Evolutionary conservation across 331 rosid species (phyloP).

Genomic region (Malus hybrid): DNA sequence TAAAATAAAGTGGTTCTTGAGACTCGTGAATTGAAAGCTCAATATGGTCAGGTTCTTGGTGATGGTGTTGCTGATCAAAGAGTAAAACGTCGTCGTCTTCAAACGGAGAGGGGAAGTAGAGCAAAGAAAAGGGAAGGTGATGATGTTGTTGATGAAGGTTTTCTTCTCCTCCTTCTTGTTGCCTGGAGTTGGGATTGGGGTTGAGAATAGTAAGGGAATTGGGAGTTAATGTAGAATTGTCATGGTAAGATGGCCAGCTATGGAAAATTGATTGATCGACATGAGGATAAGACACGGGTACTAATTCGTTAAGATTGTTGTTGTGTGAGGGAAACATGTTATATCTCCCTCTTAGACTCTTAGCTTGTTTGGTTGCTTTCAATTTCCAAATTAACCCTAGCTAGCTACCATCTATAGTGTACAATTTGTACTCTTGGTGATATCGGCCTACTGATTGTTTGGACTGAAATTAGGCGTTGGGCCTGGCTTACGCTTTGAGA

Average conservation of each 20-base stretch:
- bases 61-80: slow-evolving; percentile 15
- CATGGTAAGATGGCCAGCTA: slow-evolving; percentile 24
- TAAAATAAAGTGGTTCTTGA: neutral
- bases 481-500: neutral
- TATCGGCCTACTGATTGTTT: neutral
- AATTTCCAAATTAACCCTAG: neutral
- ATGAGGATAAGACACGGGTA: slow-evolving; percentile 26
- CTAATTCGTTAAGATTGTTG: neutral
- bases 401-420: neutral
- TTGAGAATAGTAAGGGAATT: slow-evolving; percentile 9
- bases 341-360: neutral
- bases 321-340: slow-evolving; percentile 28
- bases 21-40: neutral
- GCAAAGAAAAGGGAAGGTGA: slow-evolving; percentile 31
- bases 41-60: neutral
- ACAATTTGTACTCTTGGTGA: neutral
- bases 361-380: neutral
- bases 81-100: slow-evolving; percentile 36
- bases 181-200: neutral
- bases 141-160: neutral
- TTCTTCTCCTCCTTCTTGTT: slow-evolving; percentile 1
- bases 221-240: slow-evolving; percentile 17
- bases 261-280: slow-evolving; percentile 37
- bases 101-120: slow-evolving; percentile 42
- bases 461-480: no score